Evolutionary conservation across 495 filamentous ascomycete species (phyloP).

Genomic region (Neurospora sp.): DNA sequence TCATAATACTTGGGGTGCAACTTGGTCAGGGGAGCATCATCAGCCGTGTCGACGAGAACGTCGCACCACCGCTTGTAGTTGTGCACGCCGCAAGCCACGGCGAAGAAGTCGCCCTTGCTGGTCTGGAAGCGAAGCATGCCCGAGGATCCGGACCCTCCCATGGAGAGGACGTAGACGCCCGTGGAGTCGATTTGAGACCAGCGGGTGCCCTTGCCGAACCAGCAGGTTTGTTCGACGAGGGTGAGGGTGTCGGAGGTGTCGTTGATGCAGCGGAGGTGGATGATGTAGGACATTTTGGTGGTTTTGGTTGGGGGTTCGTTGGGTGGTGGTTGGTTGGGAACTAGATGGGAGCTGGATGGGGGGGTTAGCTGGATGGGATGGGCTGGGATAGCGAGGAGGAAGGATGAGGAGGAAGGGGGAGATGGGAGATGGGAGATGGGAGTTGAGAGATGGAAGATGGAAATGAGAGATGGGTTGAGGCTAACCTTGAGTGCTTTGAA

Average conservation of each 20-base stretch:
- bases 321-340: not conserved
- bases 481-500: not conserved
- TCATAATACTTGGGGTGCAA: slow-evolving; percentile 4
- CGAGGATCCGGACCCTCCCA: not conserved
- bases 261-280: slow-evolving; percentile 4
- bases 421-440: not conserved
- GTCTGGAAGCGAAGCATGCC: slow-evolving; percentile 4
- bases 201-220: slow-evolving; percentile 1
- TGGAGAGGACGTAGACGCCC: not conserved
- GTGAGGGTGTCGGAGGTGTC: not conserved
- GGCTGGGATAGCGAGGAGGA: not conserved
- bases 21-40: not conserved
- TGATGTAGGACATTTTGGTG: not conserved
- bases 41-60: not conserved
- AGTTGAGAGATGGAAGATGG: not conserved
- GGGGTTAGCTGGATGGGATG: not conserved
- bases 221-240: slow-evolving; percentile 2
- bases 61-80: slow-evolving; percentile 11
- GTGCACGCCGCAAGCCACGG: slow-evolving; percentile 4
- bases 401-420: not conserved
- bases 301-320: not conserved
- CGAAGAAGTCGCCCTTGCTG: slow-evolving; percentile 1
- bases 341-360: not conserved
- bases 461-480: not conserved
- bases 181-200: not conserved